Evolutionary conservation across 768 basidiomycete species (phyloP).

Genomic region (Coprinopsis marcescibilis): DNA sequence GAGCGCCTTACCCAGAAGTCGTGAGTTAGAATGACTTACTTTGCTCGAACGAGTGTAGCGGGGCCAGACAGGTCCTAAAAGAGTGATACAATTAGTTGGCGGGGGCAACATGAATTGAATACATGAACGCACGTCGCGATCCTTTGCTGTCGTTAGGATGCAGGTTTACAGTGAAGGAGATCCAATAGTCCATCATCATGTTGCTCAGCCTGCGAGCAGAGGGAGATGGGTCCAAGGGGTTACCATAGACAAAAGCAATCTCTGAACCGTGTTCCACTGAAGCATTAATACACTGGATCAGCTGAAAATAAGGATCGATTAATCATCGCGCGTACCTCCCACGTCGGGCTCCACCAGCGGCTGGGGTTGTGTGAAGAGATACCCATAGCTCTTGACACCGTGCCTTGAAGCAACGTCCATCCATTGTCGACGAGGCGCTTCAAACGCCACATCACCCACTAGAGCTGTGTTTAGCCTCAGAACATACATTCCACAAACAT

Average conservation of each 20-base stretch:
- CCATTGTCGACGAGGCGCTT: slow-evolving; percentile 32
- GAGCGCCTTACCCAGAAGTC: neutral
- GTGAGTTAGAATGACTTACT: neutral
- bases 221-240: slow-evolving; percentile 16
- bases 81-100: neutral
- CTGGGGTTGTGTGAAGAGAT: slow-evolving; percentile 37
- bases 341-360: slow-evolving; percentile 15
- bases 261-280: slow-evolving; percentile 28
- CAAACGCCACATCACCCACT: slow-evolving; percentile 36
- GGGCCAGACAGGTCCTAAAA: slow-evolving; percentile 24
- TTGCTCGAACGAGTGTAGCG: slow-evolving; percentile 20
- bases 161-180: slow-evolving; percentile 33
- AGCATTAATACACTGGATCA: neutral
- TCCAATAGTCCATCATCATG: slow-evolving; percentile 37
- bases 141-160: slow-evolving; percentile 36
- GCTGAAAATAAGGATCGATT: neutral
- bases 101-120: neutral
- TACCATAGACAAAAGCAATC: slow-evolving; percentile 30
- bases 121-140: slow-evolving; percentile 20
- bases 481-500: neutral
- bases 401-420: slow-evolving; percentile 32
- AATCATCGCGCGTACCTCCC: slow-evolving; percentile 24
- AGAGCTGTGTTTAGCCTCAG: neutral
- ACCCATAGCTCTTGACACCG: slow-evolving; percentile 35
- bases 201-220: slow-evolving; percentile 21